Evolutionary conservation across 108 stramenopile genomes (phyloP), one percentile per base, ranked within the genome.

Genomic region (Nitzschia sp.): DNA sequence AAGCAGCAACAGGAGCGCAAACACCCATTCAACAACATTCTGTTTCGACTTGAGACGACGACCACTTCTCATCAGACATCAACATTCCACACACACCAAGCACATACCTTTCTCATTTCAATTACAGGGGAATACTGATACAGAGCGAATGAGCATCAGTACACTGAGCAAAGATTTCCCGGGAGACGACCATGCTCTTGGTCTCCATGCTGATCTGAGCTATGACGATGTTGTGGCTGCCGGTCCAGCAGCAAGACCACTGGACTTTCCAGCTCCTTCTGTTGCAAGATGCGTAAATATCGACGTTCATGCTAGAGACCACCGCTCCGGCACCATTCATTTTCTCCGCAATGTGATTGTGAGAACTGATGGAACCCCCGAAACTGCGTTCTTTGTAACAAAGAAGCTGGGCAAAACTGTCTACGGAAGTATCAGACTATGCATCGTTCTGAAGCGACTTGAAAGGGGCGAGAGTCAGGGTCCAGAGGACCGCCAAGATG

Each of bases 261-360:
- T 91, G 0, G 87, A 88, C 45, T 91, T 91, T 33, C 89, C 89
- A 45, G 66, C 83, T 6, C 89, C 89, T 4, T 46, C 58, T 26
- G 86, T 91, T 21, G 59, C 35, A 33, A 69, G 82, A 38, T 81
- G 83, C 32, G 47, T 69, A 13, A 62, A 60, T 21, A 61, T 71
- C 26, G 80, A 82, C 47, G 67, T 86, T 3, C 58, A 71, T 35
- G 89, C 76, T 19, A 65, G 71, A 23, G 69, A 91, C 55, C 86
- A 87, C 53, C 35, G 50, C 16, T 81, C 86, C 15, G 87, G 83
- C 26, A 67, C 46, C 21, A 36, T 73, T 29, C 66, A 69, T 33
- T 26, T 36, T 9, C 65, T 80, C 23, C 66, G 84, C 55, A 66
- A 80, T 35, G 71, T 88, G 1, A 56, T 85, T 13, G 38, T 78